Percentiles rank a stretch among this genome's conserved stretches.
phyloP scores from a whole-genome alignment of 225 moss, liverwort and hornwort species.

The Bryoerythrophyllum caledonicum region DNA sequence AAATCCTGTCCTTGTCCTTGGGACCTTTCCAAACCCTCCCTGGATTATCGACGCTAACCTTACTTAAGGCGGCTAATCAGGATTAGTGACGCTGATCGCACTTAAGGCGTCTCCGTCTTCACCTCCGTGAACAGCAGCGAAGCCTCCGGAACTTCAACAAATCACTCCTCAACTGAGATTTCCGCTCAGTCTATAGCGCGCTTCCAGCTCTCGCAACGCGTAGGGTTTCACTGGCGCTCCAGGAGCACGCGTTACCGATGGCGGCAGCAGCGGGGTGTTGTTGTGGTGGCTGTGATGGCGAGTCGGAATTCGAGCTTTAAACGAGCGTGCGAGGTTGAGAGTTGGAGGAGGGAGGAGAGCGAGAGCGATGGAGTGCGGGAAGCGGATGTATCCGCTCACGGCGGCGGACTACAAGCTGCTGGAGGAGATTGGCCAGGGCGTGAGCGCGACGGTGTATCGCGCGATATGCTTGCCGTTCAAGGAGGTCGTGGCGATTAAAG shows the following conservation, averaged over 20 bases:
- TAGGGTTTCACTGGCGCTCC: neutral
- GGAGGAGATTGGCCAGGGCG: constrained; percentile 93
- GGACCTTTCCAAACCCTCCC: too few species aligned
- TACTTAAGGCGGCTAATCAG: neutral
- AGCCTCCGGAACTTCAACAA: neutral
- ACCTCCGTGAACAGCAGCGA: neutral
- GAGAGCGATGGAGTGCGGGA: constrained; percentile 49
- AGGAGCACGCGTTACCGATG: constrained; percentile 6
- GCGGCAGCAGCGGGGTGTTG: neutral
- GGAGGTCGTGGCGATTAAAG: constrained; percentile 89
- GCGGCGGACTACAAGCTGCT: constrained; percentile 79
- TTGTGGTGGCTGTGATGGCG: constrained; percentile 7
- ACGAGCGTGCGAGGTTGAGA: neutral
- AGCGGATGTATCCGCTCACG: constrained; percentile 52
- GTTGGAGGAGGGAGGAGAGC: neutral
- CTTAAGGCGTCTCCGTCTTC: neutral
- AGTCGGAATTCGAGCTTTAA: neutral
- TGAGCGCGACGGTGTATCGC: constrained; percentile 84
- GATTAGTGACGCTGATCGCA: neutral
- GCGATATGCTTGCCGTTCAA: constrained; percentile 66
- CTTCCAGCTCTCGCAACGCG: too few species aligned
- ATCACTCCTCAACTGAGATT: neutral
- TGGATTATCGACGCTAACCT: too few species aligned
- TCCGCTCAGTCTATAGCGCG: neutral
- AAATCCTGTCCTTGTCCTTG: too few species aligned